Evolutionary conservation across 176 grass and related monocot genomes (phyloP).

Genomic region (Tillandsia fasciculata): DNA sequence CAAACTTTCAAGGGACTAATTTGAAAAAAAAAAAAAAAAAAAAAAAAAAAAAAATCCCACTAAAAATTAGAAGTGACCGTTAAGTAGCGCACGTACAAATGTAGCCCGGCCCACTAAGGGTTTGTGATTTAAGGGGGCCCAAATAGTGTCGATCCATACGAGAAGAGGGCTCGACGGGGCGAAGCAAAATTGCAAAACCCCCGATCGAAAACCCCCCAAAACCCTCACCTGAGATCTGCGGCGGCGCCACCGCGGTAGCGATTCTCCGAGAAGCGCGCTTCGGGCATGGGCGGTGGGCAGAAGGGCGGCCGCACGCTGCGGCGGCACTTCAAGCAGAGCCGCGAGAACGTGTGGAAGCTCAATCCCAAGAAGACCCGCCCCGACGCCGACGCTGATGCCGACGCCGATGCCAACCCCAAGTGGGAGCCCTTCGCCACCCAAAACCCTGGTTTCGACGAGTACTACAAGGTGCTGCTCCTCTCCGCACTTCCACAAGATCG

Average conservation of each 20-base stretch:
- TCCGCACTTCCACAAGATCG: background rate
- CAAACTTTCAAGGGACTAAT: too few relatives aligned
- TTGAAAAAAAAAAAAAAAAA: too few relatives aligned
- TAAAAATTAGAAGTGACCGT: too few relatives aligned
- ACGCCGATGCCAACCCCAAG: conserved; percentile 20
- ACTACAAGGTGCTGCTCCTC: conserved; percentile 61
- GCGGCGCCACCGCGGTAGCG: background rate
- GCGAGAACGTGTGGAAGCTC: conserved; percentile 95
- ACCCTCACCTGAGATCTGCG: background rate
- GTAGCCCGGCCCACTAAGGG: too few relatives aligned
- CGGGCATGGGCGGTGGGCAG: conserved; percentile 57
- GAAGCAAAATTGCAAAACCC: too few relatives aligned
- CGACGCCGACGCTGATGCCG: conserved; percentile 13
- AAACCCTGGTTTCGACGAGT: conserved; percentile 77
- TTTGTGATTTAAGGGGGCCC: too few relatives aligned
- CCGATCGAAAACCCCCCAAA: background rate
- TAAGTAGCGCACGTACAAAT: too few relatives aligned
- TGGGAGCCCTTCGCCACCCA: conserved; percentile 90
- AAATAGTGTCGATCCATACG: too few relatives aligned
- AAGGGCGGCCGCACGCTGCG: conserved; percentile 98
- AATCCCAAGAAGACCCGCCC: conserved; percentile 34
- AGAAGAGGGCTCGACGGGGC: too few relatives aligned
- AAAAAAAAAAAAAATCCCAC: too few relatives aligned
- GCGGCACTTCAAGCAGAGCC: conserved; percentile 84
- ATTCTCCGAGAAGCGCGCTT: background rate